Conservation (phyloP, 176 grass and related monocot species). For the Echinochloa phyllopogon region DNA sequence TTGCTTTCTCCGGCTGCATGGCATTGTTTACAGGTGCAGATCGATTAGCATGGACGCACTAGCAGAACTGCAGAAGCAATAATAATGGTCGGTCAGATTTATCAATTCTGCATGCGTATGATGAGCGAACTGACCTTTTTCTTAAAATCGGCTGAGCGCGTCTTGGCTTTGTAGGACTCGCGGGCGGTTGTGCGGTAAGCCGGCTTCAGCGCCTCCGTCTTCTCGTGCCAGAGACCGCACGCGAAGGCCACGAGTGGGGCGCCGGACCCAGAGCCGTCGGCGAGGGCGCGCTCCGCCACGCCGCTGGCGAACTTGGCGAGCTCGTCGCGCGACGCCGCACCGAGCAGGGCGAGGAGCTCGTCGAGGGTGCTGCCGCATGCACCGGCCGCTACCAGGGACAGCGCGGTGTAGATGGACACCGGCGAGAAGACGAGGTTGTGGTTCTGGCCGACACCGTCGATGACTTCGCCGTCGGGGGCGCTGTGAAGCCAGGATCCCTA, state of each 20-base stretch:
- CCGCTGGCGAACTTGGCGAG: not conserved
- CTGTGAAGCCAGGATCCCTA: too few species aligned
- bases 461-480: too few species aligned
- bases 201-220: slow-evolving; percentile 17
- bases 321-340: not conserved
- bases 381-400: not conserved
- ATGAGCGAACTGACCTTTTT: not conserved
- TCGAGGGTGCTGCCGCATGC: not conserved
- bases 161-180: slow-evolving; percentile 4
- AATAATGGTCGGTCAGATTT: too few species aligned
- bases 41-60: not conserved
- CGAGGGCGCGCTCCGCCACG: not conserved
- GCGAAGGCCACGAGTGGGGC: slow-evolving; percentile 36
- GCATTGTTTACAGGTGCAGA: not conserved
- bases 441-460: not conserved
- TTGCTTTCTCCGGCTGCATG: slow-evolving; percentile 6
- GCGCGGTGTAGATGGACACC: slow-evolving; percentile 30
- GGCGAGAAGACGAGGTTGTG: slow-evolving; percentile 34
- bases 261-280: not conserved
- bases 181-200: not conserved
- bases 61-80: too few species aligned
- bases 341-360: slow-evolving; percentile 31
- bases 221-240: slow-evolving; percentile 39
- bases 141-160: slow-evolving; percentile 21
- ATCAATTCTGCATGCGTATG: not conserved